Conservation (phyloP, 1,284 basidiomycete species). For the Pisolithus thermaeus region DNA sequence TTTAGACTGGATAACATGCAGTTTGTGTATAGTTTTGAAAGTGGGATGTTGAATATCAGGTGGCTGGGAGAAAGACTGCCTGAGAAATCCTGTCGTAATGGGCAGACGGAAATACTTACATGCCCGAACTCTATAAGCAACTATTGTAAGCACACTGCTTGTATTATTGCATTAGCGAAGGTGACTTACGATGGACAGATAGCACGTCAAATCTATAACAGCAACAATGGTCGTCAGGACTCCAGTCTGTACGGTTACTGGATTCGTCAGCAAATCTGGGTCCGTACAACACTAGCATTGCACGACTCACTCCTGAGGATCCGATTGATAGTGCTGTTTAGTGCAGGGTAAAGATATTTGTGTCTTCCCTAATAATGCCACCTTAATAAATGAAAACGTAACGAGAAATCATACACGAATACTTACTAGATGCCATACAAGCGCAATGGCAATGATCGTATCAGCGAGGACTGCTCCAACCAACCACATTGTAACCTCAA, state of each 20-base stretch:
- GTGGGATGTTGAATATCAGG: constrained; percentile 1
- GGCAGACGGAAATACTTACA: not conserved
- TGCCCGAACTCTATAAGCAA: not conserved
- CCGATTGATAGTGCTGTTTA: constrained; percentile 4
- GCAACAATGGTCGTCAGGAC: constrained; percentile 23
- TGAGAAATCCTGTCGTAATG: not conserved
- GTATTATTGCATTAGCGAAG: not conserved
- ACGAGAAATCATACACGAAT: not conserved
- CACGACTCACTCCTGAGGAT: constrained; percentile 2
- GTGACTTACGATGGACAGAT: constrained; percentile 6
- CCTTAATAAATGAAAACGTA: too few relatives aligned
- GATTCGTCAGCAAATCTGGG: not conserved
- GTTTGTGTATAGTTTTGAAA: constrained; percentile 5
- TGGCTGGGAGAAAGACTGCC: not conserved
- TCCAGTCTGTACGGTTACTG: constrained; percentile 27
- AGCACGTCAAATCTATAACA: constrained; percentile 20
- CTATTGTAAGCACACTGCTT: not conserved
- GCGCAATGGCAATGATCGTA: constrained; percentile 24
- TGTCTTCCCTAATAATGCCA: not conserved
- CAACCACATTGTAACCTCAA: constrained; percentile 34
- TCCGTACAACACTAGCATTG: too few relatives aligned
- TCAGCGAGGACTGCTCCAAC: constrained; percentile 30
- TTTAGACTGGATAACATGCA: constrained; percentile 1
- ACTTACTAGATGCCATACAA: constrained; percentile 29
- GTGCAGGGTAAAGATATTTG: constrained; percentile 2